Base-by-base conservation (phyloP, 257 asterid genomes). In the Solanum bulbocastanum region DNA sequence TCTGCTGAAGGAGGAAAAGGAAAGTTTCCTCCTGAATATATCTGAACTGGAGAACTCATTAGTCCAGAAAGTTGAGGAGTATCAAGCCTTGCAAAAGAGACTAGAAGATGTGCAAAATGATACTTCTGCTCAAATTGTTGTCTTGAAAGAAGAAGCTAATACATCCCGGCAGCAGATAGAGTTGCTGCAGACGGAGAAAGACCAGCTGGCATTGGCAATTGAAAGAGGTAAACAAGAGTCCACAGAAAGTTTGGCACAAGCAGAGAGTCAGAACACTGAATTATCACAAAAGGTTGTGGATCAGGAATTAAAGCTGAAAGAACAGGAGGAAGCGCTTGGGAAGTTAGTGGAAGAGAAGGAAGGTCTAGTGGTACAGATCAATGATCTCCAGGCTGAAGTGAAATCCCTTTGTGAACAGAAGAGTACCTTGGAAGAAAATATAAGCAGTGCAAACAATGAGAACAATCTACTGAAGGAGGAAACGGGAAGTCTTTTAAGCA, bases 161-260 rank as follows among this genome's bases (percentile, higher is more conserved):
- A 76, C 86, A 16, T 92, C 91, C 83, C 91, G 88, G 83, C 91
- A 91, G 88, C 90, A 94, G 90, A 88, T 89, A 91, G 94, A 91
- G 42, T 76, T 87, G 27, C 83, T 94, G 81, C 93, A 91, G 62
- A 88, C 93, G 13, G 96, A 91, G 90, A 96, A 92, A 90, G 76
- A 87, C 88, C 88, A 89, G 86, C n/a, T 96, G 88, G 94, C 89
- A 83, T 83, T 86, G 69, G 91, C 60, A 72, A 90, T 93, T 23
- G 95, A 92, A 91, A 93, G 92, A 84, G 86, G 76, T 68, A 92
- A 87, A 87, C 92, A 93, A 89, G 98, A 94, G 86, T 87, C 90
- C 65, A 72, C 87, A 0, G 94, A 88, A 87, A 89, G 87, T 85
- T 84, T 93, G 88, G 83, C 90, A 39, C 90, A 91, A 75, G 92